phyloP scores from a whole-genome alignment of 2,329 filamentous ascomycete genomes.

The Hyphodiscus sp. region DNA sequence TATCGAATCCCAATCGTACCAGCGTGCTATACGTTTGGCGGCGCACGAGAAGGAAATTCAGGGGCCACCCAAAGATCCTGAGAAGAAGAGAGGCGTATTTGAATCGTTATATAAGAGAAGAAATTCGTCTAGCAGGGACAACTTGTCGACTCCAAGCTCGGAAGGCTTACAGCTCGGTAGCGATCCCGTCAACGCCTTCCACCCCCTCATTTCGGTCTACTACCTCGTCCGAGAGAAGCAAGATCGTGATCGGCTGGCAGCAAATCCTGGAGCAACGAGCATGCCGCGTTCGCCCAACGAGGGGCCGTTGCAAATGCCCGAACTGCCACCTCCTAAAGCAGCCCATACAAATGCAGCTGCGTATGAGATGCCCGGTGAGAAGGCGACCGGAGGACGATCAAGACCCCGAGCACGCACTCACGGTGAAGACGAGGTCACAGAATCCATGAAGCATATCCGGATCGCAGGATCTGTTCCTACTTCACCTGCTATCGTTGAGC shows the following conservation, averaged over 20 bases:
- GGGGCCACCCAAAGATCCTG: conserved; percentile 50
- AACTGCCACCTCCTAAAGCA: conserved; percentile 73
- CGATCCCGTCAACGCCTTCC: conserved; percentile 90
- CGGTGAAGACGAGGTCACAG: conserved; percentile 83
- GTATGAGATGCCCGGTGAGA: conserved; percentile 87
- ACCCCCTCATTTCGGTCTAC: conserved; percentile 87
- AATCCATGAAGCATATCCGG: conserved; percentile 62
- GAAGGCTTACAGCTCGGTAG: conserved; percentile 77
- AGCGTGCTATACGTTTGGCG: conserved; percentile 68
- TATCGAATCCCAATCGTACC: conserved; percentile 93
- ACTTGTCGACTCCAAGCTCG: conserved; percentile 72
- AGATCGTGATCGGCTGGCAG: conserved; percentile 61
- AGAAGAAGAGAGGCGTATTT: conserved; percentile 87
- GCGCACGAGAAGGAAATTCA: conserved; percentile 59
- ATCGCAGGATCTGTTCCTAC: conserved; percentile 41
- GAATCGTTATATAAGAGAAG: conserved; percentile 88
- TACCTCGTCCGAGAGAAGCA: conserved; percentile 94
- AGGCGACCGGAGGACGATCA: conserved; percentile 74
- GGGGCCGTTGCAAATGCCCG: conserved; percentile 53
- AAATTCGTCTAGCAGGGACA: conserved; percentile 88
- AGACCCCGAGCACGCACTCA: conserved; percentile 86
- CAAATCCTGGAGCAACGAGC: conserved; percentile 51
- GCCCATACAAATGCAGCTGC: conserved; percentile 81
- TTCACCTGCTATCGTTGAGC: conserved; percentile 45
- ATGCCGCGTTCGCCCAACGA: conserved; percentile 52